These are phyloP conservation scores for Russula sp. DNA, from an alignment of 768 basidiomycete species.

Conservation along the genomic window DNA sequence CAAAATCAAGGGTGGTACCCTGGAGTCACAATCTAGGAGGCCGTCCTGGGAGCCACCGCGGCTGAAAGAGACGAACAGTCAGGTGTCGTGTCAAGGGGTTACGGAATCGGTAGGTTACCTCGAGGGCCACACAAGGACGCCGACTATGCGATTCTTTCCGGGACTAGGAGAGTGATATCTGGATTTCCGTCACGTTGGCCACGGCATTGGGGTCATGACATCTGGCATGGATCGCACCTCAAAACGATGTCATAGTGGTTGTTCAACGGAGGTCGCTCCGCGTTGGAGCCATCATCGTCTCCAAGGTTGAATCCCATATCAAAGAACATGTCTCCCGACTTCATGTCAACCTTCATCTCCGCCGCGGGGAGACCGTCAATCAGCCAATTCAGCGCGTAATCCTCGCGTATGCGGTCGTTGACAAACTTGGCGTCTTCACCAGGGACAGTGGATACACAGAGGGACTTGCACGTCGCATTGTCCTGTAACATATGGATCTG, in stretches of 20 bases:
- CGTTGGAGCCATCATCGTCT: slow-evolving; percentile 48
- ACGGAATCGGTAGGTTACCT: slow-evolving; percentile 28
- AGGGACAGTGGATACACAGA: slow-evolving; percentile 60
- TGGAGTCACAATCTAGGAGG: slow-evolving; percentile 44
- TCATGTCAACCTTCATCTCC: slow-evolving; percentile 79
- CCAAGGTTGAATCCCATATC: slow-evolving; percentile 96
- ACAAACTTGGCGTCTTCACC: slow-evolving; percentile 79
- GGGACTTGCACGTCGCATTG: slow-evolving; percentile 63
- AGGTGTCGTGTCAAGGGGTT: background rate
- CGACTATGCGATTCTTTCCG: slow-evolving; percentile 79
- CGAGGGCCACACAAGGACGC: slow-evolving; percentile 78
- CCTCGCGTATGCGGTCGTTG: slow-evolving; percentile 84
- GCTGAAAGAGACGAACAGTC: slow-evolving; percentile 31
- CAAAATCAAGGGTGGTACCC: slow-evolving; percentile 45
- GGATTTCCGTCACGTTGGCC: slow-evolving; percentile 14
- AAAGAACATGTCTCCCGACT: slow-evolving; percentile 80
- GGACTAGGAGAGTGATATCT: slow-evolving; percentile 77
- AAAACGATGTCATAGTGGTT: slow-evolving; percentile 91
- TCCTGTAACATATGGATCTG: slow-evolving; percentile 80
- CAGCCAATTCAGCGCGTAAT: slow-evolving; percentile 92
- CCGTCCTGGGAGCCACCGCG: slow-evolving; percentile 54
- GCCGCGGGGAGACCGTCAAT: slow-evolving; percentile 91
- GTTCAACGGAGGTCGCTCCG: slow-evolving; percentile 63
- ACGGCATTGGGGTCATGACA: background rate
- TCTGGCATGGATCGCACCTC: slow-evolving; percentile 37